Evolutionary conservation across 148 eudicot genomes (phyloP), one percentile per base, ranked within the genome.

Genomic region (Dianthus caryophyllus): DNA sequence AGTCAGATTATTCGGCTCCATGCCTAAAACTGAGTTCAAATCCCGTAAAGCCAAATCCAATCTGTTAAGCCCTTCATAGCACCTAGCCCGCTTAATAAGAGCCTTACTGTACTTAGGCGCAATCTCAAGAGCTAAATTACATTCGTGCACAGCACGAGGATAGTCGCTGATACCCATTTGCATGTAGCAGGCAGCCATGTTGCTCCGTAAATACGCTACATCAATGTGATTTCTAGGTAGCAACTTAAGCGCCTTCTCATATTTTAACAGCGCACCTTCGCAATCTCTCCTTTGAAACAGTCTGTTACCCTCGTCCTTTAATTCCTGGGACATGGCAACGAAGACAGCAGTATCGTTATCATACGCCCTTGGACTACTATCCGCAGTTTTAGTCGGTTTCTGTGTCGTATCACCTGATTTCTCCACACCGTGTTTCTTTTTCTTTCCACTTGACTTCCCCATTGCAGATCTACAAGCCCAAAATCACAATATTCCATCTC

Each of bases 61-160:
- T 80, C 82, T 77, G 69, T 86, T 77, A 66, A 94, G 74, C 25
- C 86, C 91, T 81, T 90, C 97, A 41, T 94, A 90, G 77, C 99
- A 94, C 66, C 93, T 78, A 60, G 97, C 86, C 75, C 99, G 84
- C 86, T 88, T 94, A 77, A 94, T 81, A 48, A 90, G 82, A 46
- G 99, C 99, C 79, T 94, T 90, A 71, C 81, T 85, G 44, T 94
- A 90, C 79, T 83, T 88, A 7, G 99, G 97, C 30, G 90, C 74
- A 51, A 90, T 89, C 75, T 90, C 93, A 61, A 94, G 96, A 68
- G 99, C 97, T 70, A 94, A 84, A 76, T 94, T 90, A 69, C 99
- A 94, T 77, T 94, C 97, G 9, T 84, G 97, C 24, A 94, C 85
- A n/a, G 99, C 97, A 68, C 85, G 82, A 0, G 99, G 97, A 58